A percentile compares a stretch with the other conserved stretches of the same genome.
phyloP scores from a whole-genome alignment of 108 stramenopile genomes.

The Craspedostauros australis region DNA sequence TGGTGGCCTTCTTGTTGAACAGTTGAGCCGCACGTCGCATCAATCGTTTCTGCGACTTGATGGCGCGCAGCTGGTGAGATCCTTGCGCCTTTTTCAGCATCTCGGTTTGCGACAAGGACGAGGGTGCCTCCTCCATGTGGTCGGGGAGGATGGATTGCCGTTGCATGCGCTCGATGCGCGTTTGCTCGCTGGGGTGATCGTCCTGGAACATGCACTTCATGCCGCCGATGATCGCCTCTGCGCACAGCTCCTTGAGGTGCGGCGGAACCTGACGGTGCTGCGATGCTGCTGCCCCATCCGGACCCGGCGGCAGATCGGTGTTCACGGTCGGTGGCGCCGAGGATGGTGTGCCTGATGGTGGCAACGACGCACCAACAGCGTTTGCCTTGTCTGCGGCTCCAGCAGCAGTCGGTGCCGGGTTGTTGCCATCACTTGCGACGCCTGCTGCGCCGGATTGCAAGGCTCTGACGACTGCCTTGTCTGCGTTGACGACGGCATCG shows the following conservation, averaged over 20 bases:
- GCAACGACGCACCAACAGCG: background rate
- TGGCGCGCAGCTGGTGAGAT: slow-evolving; percentile 36
- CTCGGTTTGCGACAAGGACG: slow-evolving; percentile 25
- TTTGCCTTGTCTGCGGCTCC: background rate
- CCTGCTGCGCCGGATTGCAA: no score
- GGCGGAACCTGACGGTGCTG: slow-evolving; percentile 54
- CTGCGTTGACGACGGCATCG: no score
- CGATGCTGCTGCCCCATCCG: no score
- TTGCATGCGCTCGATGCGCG: slow-evolving; percentile 19
- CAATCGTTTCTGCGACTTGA: slow-evolving; percentile 62
- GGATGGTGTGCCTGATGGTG: background rate
- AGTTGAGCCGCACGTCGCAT: slow-evolving; percentile 62
- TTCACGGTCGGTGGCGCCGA: no score
- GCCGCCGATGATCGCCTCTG: slow-evolving; percentile 64
- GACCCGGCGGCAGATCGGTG: no score
- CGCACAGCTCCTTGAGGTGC: slow-evolving; percentile 77
- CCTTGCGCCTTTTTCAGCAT: slow-evolving; percentile 16
- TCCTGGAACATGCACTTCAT: slow-evolving; percentile 61
- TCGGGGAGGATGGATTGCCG: slow-evolving; percentile 25
- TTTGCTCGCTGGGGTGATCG: slow-evolving; percentile 33
- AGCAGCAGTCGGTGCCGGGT: background rate
- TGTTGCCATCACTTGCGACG: no score
- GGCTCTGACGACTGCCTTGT: background rate
- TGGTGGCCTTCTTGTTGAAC: slow-evolving; percentile 73
- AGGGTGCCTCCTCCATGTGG: slow-evolving; percentile 17